Evolutionary conservation across 306 rosid species (phyloP).

Genomic region (Hippophae rhamnoides): DNA sequence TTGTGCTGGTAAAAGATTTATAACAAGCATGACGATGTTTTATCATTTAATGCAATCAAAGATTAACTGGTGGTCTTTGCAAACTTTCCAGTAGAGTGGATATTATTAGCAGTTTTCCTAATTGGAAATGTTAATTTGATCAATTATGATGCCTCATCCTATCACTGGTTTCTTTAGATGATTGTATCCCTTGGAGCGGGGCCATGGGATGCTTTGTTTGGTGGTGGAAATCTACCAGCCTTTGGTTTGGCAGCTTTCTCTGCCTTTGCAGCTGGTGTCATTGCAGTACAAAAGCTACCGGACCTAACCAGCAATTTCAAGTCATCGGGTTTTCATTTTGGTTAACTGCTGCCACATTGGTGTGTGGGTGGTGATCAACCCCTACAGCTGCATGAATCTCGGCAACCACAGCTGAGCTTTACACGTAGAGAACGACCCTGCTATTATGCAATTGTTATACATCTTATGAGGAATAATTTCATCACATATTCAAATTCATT

Average conservation of each 20-base stretch:
- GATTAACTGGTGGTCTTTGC: too few relatives aligned
- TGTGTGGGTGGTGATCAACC: conserved; percentile 8
- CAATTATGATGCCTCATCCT: conserved; percentile 4
- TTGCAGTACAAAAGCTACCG: conserved; percentile 64
- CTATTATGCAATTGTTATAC: conserved; percentile 22
- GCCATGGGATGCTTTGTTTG: conserved; percentile 95
- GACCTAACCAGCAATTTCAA: conserved; percentile 35
- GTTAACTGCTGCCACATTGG: conserved; percentile 24
- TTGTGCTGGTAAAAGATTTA: too few relatives aligned
- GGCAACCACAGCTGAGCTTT: conserved; percentile 20
- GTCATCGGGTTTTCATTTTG: conserved; percentile 70
- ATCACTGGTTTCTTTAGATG: conserved; percentile 42
- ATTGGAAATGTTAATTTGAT: background rate
- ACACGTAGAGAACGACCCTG: conserved; percentile 19
- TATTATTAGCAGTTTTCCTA: background rate
- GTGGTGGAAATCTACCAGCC: conserved; percentile 87
- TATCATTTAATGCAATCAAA: too few relatives aligned
- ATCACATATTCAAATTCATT: conserved; percentile 53
- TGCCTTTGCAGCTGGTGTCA: conserved; percentile 65
- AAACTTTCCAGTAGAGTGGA: too few relatives aligned
- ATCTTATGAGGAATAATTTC: background rate
- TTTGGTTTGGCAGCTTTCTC: conserved; percentile 74
- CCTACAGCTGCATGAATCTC: conserved; percentile 17
- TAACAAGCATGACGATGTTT: too few relatives aligned
- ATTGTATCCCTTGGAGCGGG: conserved; percentile 84